Evolutionary conservation across 179 eudicot species (phyloP).

Genomic region (Spergularia azorica): DNA sequence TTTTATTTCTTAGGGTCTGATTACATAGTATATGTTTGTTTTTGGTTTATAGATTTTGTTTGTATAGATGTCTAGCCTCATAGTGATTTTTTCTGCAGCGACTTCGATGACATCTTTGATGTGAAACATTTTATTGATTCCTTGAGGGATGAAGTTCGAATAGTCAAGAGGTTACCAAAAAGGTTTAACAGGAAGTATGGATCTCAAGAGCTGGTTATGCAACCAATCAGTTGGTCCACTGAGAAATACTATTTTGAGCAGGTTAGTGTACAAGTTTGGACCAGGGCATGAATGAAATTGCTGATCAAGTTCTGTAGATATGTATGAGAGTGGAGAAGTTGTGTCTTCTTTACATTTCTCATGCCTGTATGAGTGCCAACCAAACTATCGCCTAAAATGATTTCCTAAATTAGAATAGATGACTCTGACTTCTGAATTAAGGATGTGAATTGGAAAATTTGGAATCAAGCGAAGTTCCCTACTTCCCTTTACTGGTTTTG

Average conservation of each 20-base stretch:
- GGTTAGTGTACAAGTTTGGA: constrained; percentile 47
- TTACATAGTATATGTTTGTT: constrained; percentile 5
- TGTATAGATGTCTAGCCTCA: constrained; percentile 11
- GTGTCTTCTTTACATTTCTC: no score
- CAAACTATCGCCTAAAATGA: no score
- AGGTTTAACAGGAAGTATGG: constrained; percentile 58
- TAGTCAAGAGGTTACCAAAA: constrained; percentile 80
- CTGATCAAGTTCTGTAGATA: no score
- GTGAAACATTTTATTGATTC: constrained; percentile 91
- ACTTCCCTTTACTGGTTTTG: no score
- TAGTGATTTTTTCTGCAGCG: constrained; percentile 50
- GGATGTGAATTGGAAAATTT: no score
- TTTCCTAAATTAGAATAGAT: no score
- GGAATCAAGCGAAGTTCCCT: no score
- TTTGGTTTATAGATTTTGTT: neutral
- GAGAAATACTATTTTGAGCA: constrained; percentile 89
- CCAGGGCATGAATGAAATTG: neutral
- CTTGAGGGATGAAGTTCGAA: constrained; percentile 84
- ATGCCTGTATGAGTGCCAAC: no score
- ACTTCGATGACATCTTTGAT: constrained; percentile 92
- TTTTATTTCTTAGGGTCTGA: constrained; percentile 9
- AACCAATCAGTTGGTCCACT: constrained; percentile 96
- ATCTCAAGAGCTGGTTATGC: constrained; percentile 65
- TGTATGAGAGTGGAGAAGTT: no score
- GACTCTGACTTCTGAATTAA: no score